phyloP scores from a whole-genome alignment of 78 protist species.

The Neovahlkampfia damariscottae region DNA sequence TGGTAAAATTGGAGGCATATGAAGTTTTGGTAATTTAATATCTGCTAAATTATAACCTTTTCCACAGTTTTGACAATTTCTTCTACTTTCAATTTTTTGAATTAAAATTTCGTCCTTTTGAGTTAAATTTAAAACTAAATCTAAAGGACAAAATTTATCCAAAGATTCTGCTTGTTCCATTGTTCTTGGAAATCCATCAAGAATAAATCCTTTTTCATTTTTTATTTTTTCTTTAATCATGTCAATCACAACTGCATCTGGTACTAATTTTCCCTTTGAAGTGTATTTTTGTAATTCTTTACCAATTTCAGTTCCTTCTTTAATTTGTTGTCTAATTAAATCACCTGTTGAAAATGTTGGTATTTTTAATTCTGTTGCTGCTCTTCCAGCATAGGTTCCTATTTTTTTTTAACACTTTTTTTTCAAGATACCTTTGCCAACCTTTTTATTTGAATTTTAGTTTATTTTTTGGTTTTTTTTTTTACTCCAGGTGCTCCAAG shows the following conservation, averaged over 20 bases:
- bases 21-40: background rate
- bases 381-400: too few species aligned
- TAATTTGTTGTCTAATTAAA: conserved; percentile 21
- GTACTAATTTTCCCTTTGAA: conserved; percentile 11
- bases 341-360: too few species aligned
- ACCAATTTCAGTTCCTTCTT: conserved; percentile 13
- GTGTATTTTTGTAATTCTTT: background rate
- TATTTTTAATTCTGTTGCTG: too few species aligned
- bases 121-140: conserved; percentile 12
- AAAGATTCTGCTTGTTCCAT: conserved; percentile 10
- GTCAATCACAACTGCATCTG: conserved; percentile 7
- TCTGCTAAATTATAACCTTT: background rate
- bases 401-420: too few species aligned
- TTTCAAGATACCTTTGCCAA: too few species aligned
- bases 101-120: conserved; percentile 9
- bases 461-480: too few species aligned
- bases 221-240: background rate
- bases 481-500: too few species aligned
- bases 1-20: conserved; percentile 31
- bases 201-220: conserved; percentile 11
- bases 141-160: background rate
- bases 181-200: conserved; percentile 33
- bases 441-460: too few species aligned
- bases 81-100: conserved; percentile 14
- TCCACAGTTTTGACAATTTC: conserved; percentile 24